phyloP scores from a whole-genome alignment of 805 yeast genomes.

The Tetrapisispora fleetii region DNA sequence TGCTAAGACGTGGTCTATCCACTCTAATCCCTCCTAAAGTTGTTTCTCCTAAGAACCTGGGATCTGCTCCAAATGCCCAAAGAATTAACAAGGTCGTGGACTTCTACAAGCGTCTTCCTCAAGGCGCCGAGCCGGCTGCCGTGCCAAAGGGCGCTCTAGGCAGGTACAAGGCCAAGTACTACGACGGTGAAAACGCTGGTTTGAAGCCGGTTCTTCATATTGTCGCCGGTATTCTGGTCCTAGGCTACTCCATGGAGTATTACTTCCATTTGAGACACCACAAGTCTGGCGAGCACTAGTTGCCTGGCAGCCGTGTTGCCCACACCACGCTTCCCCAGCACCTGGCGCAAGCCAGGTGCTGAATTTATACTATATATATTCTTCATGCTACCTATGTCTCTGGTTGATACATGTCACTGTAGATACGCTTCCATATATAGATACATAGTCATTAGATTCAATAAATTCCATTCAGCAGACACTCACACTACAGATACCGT shows the following conservation, averaged over 20 bases:
- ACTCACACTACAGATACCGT: neutral
- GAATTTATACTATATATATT: too few species aligned
- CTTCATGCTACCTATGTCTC: neutral
- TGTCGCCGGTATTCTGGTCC: constrained; percentile 52
- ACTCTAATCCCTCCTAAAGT: constrained; percentile 98
- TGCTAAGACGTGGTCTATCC: constrained; percentile 86
- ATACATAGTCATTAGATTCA: neutral
- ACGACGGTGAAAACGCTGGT: constrained; percentile 73
- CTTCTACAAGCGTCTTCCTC: constrained; percentile 93
- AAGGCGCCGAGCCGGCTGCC: constrained; percentile 62
- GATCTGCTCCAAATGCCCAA: constrained; percentile 93
- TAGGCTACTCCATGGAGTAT: constrained; percentile 90
- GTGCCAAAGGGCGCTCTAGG: constrained; percentile 46
- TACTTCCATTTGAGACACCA: constrained; percentile 74
- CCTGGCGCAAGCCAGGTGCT: too few species aligned
- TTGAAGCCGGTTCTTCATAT: constrained; percentile 78
- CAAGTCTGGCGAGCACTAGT: constrained; percentile 32
- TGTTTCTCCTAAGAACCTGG: constrained; percentile 92
- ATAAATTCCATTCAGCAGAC: neutral
- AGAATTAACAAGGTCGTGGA: constrained; percentile 91
- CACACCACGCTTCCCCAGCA: neutral
- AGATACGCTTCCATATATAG: neutral
- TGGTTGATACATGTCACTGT: neutral
- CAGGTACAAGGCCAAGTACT: constrained; percentile 77
- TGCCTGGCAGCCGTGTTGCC: neutral